A percentile compares a stretch with the other conserved stretches of the same genome.
phyloP scores from a whole-genome alignment of 2,329 filamentous ascomycete species.

The Taxawa tesnikishii region DNA sequence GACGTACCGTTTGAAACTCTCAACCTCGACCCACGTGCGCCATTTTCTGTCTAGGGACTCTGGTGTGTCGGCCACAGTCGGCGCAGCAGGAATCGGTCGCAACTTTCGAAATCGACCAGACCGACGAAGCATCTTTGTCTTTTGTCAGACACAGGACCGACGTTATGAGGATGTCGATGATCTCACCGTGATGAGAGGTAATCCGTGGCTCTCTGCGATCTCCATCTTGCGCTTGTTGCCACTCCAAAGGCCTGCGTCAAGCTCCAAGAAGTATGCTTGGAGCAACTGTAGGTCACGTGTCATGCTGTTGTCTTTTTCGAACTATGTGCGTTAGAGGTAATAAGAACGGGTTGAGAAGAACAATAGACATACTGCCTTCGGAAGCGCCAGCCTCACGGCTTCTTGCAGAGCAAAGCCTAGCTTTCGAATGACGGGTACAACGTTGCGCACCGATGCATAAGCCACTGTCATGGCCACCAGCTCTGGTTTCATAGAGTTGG shows the following conservation, averaged over 20 bases:
- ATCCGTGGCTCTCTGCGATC: constrained; percentile 38
- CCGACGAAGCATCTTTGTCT: constrained; percentile 2
- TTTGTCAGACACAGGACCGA: background rate
- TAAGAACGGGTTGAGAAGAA: background rate
- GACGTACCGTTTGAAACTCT: constrained; percentile 46
- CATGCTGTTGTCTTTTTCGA: constrained; percentile 29
- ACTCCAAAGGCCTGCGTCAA: constrained; percentile 40
- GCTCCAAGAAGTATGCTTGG: constrained; percentile 30
- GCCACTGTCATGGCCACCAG: constrained; percentile 42
- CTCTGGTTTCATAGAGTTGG: constrained; percentile 40
- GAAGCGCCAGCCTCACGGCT: constrained; percentile 19
- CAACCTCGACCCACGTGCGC: constrained; percentile 45
- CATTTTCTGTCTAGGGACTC: constrained; percentile 47
- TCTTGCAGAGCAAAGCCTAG: constrained; percentile 38
- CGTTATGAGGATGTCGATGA: too few species aligned
- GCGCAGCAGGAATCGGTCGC: background rate
- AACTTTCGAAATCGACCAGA: constrained; percentile 1
- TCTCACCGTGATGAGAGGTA: constrained; percentile 17
- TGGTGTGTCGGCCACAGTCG: constrained; percentile 35
- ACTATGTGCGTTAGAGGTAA: constrained; percentile 10
- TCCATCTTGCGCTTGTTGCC: constrained; percentile 42
- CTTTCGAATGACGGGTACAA: constrained; percentile 40
- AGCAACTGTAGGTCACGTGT: constrained; percentile 33
- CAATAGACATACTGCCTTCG: constrained; percentile 3
- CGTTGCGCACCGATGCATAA: constrained; percentile 41